Evolutionary conservation across 805 yeast genomes (phyloP).

Genomic region (Cyberlindnera maclurae): DNA sequence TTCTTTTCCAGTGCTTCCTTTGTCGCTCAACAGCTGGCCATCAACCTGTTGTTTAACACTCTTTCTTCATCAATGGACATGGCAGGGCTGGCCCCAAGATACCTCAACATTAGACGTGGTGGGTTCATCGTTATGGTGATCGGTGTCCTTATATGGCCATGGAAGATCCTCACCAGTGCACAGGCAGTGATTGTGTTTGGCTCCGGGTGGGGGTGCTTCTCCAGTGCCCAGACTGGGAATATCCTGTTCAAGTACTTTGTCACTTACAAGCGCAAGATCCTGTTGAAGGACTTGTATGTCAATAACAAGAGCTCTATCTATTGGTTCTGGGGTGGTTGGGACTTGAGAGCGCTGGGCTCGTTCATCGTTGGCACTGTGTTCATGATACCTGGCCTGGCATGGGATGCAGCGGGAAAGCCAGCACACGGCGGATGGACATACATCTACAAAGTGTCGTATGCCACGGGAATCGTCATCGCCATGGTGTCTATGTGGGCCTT

Average conservation of each 20-base stretch:
- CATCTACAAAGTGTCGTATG: constrained; percentile 15
- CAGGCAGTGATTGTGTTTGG: constrained; percentile 19
- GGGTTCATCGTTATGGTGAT: constrained; percentile 25
- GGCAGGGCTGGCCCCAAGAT: constrained; percentile 20
- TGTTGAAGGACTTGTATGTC: constrained; percentile 16
- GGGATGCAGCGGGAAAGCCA: constrained; percentile 4
- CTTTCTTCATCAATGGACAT: constrained; percentile 22
- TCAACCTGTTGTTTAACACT: constrained; percentile 24
- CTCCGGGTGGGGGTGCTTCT: constrained; percentile 20
- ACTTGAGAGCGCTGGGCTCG: constrained; percentile 23
- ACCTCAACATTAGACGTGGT: constrained; percentile 31
- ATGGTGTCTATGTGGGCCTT: constrained; percentile 1
- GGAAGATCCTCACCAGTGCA: constrained; percentile 26
- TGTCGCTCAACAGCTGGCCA: constrained; percentile 25
- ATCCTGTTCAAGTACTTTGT: constrained; percentile 13
- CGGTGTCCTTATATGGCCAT: constrained; percentile 30
- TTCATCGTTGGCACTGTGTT: constrained; percentile 17
- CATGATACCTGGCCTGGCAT: constrained; percentile 22
- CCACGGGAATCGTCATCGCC: constrained; percentile 15
- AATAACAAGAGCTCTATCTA: constrained; percentile 11
- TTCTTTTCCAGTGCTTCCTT: constrained; percentile 26
- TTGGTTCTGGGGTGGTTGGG: constrained; percentile 19
- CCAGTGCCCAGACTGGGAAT: constrained; percentile 17
- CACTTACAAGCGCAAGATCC: constrained; percentile 15
- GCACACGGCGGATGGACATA: constrained; percentile 14